A percentile compares a stretch with the other conserved stretches of the same genome.
These are phyloP conservation scores for Populus tomentosa DNA, from an alignment of 441 rosid genomes.

Conservation along the genomic window DNA sequence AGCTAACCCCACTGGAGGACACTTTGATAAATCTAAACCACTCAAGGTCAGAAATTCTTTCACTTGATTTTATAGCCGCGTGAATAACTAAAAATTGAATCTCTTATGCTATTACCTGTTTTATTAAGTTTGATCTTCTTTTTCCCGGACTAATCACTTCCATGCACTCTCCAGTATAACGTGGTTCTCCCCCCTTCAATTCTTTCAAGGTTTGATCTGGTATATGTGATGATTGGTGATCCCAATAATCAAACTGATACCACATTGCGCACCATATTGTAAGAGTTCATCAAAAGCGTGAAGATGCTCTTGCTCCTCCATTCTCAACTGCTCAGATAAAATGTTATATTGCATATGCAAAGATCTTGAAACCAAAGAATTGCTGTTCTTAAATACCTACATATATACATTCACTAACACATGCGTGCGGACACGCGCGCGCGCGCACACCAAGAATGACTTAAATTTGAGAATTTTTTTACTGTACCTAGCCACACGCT, in stretches of 20 bases:
- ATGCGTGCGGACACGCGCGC: too few species aligned
- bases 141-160: slow-evolving; percentile 15
- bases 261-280: slow-evolving; percentile 95
- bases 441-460: neutral
- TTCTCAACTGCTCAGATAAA: slow-evolving; percentile 85
- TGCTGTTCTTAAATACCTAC: neutral
- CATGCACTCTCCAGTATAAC: slow-evolving; percentile 58
- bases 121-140: neutral
- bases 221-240: slow-evolving; percentile 96
- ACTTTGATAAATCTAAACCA: slow-evolving; percentile 91
- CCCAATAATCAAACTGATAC: slow-evolving; percentile 88
- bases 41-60: slow-evolving; percentile 58
- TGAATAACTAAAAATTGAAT: neutral
- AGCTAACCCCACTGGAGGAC: slow-evolving; percentile 90
- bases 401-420: neutral
- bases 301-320: slow-evolving; percentile 85
- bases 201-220: slow-evolving; percentile 97
- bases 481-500: slow-evolving; percentile 12
- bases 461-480: neutral
- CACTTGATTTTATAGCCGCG: neutral
- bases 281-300: slow-evolving; percentile 87
- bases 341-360: slow-evolving; percentile 87
- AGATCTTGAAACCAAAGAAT: slow-evolving; percentile 90
- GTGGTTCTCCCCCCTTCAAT: slow-evolving; percentile 96
- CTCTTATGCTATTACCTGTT: neutral